Evolutionary conservation across 2,329 filamentous ascomycete genomes (phyloP).

Genomic region (Trichoderma oligosporum): DNA sequence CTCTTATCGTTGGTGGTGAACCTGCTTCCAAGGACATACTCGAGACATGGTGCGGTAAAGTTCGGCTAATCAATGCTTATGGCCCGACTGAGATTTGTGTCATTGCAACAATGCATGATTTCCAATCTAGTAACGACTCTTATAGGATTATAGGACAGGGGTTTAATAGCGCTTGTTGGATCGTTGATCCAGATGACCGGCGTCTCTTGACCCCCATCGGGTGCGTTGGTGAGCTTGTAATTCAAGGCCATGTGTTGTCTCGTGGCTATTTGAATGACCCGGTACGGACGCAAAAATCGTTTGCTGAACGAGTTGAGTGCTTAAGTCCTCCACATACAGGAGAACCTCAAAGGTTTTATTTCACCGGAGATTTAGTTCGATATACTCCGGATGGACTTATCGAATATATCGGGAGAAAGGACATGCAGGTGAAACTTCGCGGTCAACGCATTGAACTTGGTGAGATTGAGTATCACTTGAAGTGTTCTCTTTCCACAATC

Average conservation of each 20-base stretch:
- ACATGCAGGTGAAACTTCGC: conserved; percentile 14
- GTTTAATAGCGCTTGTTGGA: conserved; percentile 21
- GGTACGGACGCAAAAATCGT: conserved; percentile 41
- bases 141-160: conserved; percentile 12
- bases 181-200: conserved; percentile 24
- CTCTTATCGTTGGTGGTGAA: conserved; percentile 12
- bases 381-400: conserved; percentile 11
- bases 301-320: conserved; percentile 39
- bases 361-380: conserved; percentile 8
- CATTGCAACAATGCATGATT: not conserved
- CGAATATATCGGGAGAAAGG: conserved; percentile 13
- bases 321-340: not conserved
- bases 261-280: conserved; percentile 45
- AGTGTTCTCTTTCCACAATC: not conserved
- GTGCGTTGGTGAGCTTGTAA: conserved; percentile 30
- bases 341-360: conserved; percentile 17
- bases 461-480: conserved; percentile 15
- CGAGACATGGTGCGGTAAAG: conserved; percentile 22
- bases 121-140: not conserved
- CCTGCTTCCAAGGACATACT: not conserved
- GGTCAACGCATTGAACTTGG: conserved; percentile 17
- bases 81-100: conserved; percentile 41
- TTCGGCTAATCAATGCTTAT: conserved; percentile 39
- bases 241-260: conserved; percentile 44
- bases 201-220: conserved; percentile 26